Base-by-base conservation (phyloP, 192 early-diverging fungal genomes). In the Coemansia asiatica region DNA sequence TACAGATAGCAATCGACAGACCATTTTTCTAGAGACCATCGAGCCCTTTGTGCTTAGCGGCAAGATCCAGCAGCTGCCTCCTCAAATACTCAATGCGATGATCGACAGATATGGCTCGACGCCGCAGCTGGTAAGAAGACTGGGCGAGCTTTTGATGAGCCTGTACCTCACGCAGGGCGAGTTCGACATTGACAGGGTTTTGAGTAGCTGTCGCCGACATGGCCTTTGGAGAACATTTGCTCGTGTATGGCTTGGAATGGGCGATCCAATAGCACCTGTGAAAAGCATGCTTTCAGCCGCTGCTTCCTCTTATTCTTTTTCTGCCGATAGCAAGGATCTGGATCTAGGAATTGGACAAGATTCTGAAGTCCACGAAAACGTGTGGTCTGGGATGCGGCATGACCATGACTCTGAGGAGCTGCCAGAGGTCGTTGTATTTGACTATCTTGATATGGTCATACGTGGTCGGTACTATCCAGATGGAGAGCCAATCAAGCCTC, bases 181-280 rank as follows among this genome's bases (percentile, higher is more conserved):
- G 29, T 81, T 81, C 63, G 79, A 81, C 49, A 55, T 76, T 48
- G 79, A 81, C 56, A 63, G 66, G 5, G 79, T 81, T 15, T 60
- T 81, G 33, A 58, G 44, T 35, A 76, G 67, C 36, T 81, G 79
- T 28, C 73, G 68, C 22, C 33, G 48, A 15, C 70, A 73, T 61
- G 67, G 61, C 6, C 63, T 81, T 33, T 81, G 79, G 79, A 62
- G 79, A n/a, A 76, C 79, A 26, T 81, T 76, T 73, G 73, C 79
- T n/a, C 74, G 79, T 13, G 79, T 81, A 3, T 81, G 79, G 79
- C 61, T 81, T 26, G 58, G 61, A 44, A 62, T 76, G 71, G 74
- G 73, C 53, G 79, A 81, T 36, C 77, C 77, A 6, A 46, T 68
- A 35, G 69, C 77, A 21, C 72, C 77, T 16, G 47, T 80, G 18